Evolutionary conservation across 2,329 filamentous ascomycete species (phyloP).

Genomic region (Pseudogymnoascus sp.): DNA sequence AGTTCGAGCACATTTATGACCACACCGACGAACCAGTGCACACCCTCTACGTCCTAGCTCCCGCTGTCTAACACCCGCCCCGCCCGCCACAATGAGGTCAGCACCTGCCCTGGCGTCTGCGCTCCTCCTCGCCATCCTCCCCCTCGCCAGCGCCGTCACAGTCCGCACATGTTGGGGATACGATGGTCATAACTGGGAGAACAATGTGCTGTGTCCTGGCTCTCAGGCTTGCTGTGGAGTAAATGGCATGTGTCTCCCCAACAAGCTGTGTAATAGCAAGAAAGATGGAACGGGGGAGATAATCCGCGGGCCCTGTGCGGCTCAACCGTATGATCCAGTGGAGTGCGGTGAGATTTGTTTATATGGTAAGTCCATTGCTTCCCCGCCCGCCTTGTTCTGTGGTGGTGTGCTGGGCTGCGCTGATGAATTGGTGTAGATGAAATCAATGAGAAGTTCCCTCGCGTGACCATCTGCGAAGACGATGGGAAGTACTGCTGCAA

Average conservation of each 20-base stretch:
- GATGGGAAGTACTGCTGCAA: slow-evolving; percentile 15
- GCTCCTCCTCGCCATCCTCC: background rate
- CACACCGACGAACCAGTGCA: background rate
- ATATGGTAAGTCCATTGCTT: slow-evolving; percentile 6
- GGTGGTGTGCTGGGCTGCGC: background rate
- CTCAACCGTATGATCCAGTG: background rate
- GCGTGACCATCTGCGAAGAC: slow-evolving; percentile 12
- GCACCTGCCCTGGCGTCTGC: background rate
- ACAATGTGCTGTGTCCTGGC: slow-evolving; percentile 8
- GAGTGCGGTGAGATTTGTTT: slow-evolving; percentile 11
- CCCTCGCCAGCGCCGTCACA: background rate
- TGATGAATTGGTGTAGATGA: slow-evolving; percentile 12
- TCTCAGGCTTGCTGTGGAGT: slow-evolving; percentile 11
- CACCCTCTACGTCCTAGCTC: background rate
- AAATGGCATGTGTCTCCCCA: background rate
- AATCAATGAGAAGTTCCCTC: background rate
- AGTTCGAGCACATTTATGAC: background rate
- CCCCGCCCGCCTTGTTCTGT: background rate
- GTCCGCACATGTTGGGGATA: background rate
- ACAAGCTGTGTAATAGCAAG: slow-evolving; percentile 12
- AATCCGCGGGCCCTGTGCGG: slow-evolving; percentile 10
- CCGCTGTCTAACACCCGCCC: background rate
- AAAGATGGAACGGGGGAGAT: slow-evolving; percentile 4
- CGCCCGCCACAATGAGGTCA: background rate
- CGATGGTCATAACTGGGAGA: background rate